These are phyloP conservation scores for Chenopodium suecicum DNA, from an alignment of 148 eudicot species.

Conservation along the genomic window DNA sequence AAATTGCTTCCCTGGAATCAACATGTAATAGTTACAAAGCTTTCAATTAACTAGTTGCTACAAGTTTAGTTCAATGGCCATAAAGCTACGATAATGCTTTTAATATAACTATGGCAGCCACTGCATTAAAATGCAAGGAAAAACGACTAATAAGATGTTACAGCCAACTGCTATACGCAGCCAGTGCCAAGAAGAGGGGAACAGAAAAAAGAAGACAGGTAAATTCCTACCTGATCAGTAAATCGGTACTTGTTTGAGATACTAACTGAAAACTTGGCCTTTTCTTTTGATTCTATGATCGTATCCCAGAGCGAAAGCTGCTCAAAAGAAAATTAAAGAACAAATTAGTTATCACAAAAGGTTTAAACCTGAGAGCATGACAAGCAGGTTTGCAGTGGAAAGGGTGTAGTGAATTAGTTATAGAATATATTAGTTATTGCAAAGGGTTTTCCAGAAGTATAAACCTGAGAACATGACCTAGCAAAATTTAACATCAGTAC, in stretches of 20 bases:
- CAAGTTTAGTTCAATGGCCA: background rate
- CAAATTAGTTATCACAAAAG: background rate
- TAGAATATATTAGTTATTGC: no score
- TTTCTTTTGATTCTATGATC: conserved; percentile 71
- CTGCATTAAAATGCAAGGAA: no score
- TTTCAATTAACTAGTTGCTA: conserved; percentile 1
- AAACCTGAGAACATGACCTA: no score
- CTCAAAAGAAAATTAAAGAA: conserved; percentile 1
- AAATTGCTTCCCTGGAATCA: conserved; percentile 73
- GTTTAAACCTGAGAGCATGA: background rate
- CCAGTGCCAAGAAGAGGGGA: background rate
- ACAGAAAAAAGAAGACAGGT: background rate
- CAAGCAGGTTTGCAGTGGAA: no score
- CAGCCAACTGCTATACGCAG: background rate
- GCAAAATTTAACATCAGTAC: background rate
- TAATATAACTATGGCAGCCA: background rate
- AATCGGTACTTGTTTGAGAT: conserved; percentile 84
- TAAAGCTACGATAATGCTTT: background rate
- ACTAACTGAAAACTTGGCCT: conserved; percentile 63
- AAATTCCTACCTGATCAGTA: conserved; percentile 64
- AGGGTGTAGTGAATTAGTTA: background rate
- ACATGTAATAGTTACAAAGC: background rate
- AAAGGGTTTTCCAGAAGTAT: no score
- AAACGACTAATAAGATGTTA: background rate
- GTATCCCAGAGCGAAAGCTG: conserved; percentile 96